Evolutionary conservation across 805 yeast species (phyloP).

Genomic region (Lachancea fermentati): DNA sequence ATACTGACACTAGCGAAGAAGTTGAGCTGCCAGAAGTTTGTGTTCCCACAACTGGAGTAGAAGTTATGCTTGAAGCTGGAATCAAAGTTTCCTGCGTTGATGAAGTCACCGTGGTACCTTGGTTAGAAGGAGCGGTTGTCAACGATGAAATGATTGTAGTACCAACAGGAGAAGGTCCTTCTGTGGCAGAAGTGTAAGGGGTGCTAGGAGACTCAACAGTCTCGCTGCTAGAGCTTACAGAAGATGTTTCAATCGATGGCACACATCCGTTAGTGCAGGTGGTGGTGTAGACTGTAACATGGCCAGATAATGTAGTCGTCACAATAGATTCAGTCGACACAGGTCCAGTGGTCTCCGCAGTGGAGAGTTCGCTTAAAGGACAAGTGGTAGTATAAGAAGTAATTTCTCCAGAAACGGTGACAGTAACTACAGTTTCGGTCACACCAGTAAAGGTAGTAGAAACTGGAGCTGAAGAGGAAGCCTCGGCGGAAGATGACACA

Average conservation of each 20-base stretch:
- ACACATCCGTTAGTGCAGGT: slow-evolving; percentile 1
- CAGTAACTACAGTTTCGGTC: slow-evolving; percentile 7
- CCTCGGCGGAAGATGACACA: not conserved
- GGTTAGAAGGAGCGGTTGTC: not conserved
- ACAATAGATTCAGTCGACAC: too few species aligned
- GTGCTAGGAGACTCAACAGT: too few species aligned
- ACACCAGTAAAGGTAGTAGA: not conserved
- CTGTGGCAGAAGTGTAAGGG: too few species aligned
- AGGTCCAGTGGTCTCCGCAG: too few species aligned
- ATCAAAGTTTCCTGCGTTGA: not conserved
- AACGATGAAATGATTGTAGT: not conserved
- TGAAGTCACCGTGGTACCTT: not conserved
- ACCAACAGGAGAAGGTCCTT: not conserved
- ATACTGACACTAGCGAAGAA: not conserved
- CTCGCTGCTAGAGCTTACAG: too few species aligned
- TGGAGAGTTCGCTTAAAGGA: slow-evolving; percentile 6
- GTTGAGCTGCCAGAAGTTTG: not conserved
- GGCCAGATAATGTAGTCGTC: too few species aligned
- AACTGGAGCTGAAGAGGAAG: slow-evolving; percentile 1
- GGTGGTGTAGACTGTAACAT: not conserved
- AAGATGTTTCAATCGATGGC: too few species aligned
- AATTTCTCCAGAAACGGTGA: slow-evolving; percentile 5
- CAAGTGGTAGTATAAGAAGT: slow-evolving; percentile 9
- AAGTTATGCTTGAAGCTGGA: not conserved
- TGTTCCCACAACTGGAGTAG: not conserved